These are phyloP conservation scores for Jatropha curcas DNA, from an alignment of 345 rosid species.

Conservation along the genomic window DNA sequence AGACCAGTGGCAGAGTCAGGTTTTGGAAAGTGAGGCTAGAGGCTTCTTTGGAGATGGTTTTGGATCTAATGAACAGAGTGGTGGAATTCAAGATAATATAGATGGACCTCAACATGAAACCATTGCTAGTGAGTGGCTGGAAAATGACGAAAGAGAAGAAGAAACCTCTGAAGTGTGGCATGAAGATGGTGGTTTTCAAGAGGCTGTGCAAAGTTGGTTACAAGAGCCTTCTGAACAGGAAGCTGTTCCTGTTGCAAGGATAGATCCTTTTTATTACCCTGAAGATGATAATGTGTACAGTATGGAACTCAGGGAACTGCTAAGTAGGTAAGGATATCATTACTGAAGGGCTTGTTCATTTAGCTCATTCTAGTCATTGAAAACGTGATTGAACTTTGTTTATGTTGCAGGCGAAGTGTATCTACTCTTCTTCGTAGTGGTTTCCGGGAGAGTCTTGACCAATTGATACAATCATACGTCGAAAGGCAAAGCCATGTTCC, in stretches of 20 bases:
- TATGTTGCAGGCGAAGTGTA: constrained; percentile 76
- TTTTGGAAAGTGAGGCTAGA: constrained; percentile 42
- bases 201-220: constrained; percentile 58
- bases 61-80: constrained; percentile 44
- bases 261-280: constrained; percentile 48
- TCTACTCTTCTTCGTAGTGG: constrained; percentile 88
- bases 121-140: constrained; percentile 41
- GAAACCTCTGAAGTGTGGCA: constrained; percentile 39
- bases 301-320: constrained; percentile 78
- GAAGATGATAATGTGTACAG: constrained; percentile 66
- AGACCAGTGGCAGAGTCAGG: constrained; percentile 40
- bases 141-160: constrained; percentile 51
- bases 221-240: constrained; percentile 53
- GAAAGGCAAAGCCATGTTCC: constrained; percentile 76
- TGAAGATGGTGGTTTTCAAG: constrained; percentile 47
- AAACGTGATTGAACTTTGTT: constrained; percentile 23
- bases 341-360: constrained; percentile 3
- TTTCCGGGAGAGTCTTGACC: constrained; percentile 88
- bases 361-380: neutral
- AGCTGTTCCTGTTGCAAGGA: constrained; percentile 44
- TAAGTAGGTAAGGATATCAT: constrained; percentile 59
- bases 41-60: constrained; percentile 40
- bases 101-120: constrained; percentile 38
- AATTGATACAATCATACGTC: constrained; percentile 75
- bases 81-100: constrained; percentile 38